Evolutionary conservation across 495 filamentous ascomycete genomes (phyloP).

Genomic region (Cetradonia linearis): DNA sequence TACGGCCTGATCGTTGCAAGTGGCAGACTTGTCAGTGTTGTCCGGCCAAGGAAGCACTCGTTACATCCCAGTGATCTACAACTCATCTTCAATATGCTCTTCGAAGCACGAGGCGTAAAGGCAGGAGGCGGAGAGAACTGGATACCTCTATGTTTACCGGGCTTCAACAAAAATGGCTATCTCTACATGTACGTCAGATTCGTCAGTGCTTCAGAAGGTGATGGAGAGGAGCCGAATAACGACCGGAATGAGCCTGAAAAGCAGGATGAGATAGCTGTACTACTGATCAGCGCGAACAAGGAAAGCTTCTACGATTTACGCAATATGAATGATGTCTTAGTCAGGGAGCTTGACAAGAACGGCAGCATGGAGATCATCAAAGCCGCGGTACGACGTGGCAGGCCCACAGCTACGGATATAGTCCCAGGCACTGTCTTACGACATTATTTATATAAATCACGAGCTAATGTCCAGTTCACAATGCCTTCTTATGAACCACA

Average conservation of each 20-base stretch:
- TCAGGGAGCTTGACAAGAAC: slow-evolving; percentile 64
- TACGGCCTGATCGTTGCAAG: slow-evolving; percentile 93
- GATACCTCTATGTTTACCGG: slow-evolving; percentile 92
- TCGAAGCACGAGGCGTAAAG: slow-evolving; percentile 81
- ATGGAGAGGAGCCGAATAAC: slow-evolving; percentile 29
- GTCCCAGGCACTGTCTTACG: slow-evolving; percentile 67
- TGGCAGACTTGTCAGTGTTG: slow-evolving; percentile 87
- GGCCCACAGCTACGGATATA: slow-evolving; percentile 61
- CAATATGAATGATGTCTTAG: slow-evolving; percentile 70
- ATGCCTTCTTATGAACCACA: slow-evolving; percentile 75
- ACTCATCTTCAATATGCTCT: slow-evolving; percentile 99
- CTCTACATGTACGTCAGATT: slow-evolving; percentile 99
- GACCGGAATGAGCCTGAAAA: slow-evolving; percentile 35
- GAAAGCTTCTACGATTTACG: slow-evolving; percentile 87
- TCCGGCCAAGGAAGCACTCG: slow-evolving; percentile 88
- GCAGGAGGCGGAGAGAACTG: slow-evolving; percentile 89
- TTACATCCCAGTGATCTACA: slow-evolving; percentile 93
- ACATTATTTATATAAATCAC: slow-evolving; percentile 92
- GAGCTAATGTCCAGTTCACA: slow-evolving; percentile 85
- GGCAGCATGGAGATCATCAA: slow-evolving; percentile 66
- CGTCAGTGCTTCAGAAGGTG: slow-evolving; percentile 41
- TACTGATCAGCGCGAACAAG: slow-evolving; percentile 86
- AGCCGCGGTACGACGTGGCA: slow-evolving; percentile 57
- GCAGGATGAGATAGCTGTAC: slow-evolving; percentile 74
- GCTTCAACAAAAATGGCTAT: slow-evolving; percentile 96